Evolutionary conservation across 2,329 filamentous ascomycete species (phyloP).

Genomic region (Aspergillus japonicus): DNA sequence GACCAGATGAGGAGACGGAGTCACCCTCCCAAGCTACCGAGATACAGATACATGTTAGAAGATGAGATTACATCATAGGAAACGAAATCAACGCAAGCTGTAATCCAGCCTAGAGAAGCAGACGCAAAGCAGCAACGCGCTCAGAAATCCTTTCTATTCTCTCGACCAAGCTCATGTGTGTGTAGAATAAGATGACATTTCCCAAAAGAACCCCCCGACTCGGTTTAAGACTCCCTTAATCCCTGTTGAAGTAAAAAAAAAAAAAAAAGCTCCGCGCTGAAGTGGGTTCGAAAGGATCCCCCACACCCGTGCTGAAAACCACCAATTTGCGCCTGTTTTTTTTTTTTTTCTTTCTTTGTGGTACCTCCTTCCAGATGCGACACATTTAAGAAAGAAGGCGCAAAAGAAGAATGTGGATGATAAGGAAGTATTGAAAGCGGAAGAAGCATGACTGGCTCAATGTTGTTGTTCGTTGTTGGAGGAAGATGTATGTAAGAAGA

Average conservation of each 20-base stretch:
- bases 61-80: no score
- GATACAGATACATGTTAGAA: no score
- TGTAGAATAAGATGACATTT: no score
- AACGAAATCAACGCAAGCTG: no score
- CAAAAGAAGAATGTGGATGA: not conserved
- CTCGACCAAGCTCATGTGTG: not conserved
- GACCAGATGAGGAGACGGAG: no score
- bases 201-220: no score
- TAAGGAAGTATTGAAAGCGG: not conserved
- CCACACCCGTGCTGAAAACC: slow-evolving; percentile 2
- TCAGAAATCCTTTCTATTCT: not conserved
- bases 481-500: not conserved
- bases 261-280: not conserved
- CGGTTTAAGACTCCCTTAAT: no score
- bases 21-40: no score
- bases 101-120: no score
- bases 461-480: not conserved
- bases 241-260: no score
- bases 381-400: not conserved
- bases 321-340: slow-evolving; percentile 15
- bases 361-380: not conserved
- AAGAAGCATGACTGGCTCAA: not conserved
- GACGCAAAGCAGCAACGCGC: not conserved
- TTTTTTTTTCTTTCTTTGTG: not conserved
- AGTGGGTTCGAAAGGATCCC: not conserved